Percentiles rank a stretch among this genome's conserved stretches.
These are phyloP conservation scores for Fusarium nisikadoi DNA, from an alignment of 2,329 filamentous ascomycete species.

Conservation along the genomic window DNA sequence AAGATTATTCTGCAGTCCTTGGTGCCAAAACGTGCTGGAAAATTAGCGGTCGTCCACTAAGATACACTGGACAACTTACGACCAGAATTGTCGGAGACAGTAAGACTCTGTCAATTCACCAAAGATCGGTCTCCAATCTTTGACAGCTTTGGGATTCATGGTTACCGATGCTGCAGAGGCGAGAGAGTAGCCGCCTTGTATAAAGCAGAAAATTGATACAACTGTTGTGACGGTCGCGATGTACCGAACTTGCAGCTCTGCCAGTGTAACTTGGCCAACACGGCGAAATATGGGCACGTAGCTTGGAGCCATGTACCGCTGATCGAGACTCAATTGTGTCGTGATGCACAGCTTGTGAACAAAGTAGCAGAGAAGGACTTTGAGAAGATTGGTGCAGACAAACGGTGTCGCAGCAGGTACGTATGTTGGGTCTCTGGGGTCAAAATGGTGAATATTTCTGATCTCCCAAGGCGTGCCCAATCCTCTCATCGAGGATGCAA, in stretches of 20 bases:
- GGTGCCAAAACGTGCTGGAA: constrained; percentile 34
- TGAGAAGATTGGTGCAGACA: constrained; percentile 22
- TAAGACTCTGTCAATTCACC: constrained; percentile 26
- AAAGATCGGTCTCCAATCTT: constrained; percentile 35
- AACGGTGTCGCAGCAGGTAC: constrained; percentile 17
- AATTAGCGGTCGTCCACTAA: background rate
- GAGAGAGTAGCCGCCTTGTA: constrained; percentile 34
- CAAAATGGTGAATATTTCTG: constrained; percentile 37
- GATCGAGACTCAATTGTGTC: constrained; percentile 25
- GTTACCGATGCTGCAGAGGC: constrained; percentile 18
- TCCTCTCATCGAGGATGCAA: constrained; percentile 37
- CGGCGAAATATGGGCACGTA: constrained; percentile 31
- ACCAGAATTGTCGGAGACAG: constrained; percentile 34
- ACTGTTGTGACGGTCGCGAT: constrained; percentile 34
- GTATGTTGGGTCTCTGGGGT: constrained; percentile 20
- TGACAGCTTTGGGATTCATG: constrained; percentile 23
- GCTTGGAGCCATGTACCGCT: constrained; percentile 19
- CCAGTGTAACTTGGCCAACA: constrained; percentile 3
- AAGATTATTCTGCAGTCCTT: constrained; percentile 35
- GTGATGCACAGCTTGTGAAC: constrained; percentile 29
- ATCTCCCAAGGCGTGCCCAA: constrained; percentile 37
- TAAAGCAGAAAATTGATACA: constrained; percentile 37
- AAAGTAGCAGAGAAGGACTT: constrained; percentile 27
- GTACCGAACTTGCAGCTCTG: constrained; percentile 34
- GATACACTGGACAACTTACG: constrained; percentile 11